Percentiles rank a stretch among this genome's conserved stretches.
Conservation (phyloP, 2,329 filamentous ascomycete genomes). For the Emergomyces orientalis region DNA sequence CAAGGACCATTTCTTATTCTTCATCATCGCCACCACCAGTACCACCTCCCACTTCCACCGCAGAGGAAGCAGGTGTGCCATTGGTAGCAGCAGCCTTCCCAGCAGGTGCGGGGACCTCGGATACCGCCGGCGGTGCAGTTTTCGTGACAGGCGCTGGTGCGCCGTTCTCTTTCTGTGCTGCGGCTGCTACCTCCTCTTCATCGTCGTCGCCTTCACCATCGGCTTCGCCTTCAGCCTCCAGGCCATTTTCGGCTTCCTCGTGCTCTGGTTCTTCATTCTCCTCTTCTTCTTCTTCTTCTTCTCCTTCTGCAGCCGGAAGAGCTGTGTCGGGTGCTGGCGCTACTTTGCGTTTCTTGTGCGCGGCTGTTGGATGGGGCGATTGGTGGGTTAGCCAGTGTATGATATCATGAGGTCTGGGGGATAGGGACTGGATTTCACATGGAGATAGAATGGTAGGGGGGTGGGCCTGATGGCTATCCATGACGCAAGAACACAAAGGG, state of each 20-base stretch:
- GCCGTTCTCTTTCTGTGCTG: constrained; percentile 19
- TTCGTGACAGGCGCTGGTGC: not conserved
- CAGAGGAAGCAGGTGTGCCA: constrained; percentile 16
- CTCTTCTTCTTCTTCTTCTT: constrained; percentile 23
- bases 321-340: constrained; percentile 13
- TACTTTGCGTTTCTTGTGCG: constrained; percentile 22
- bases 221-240: constrained; percentile 17
- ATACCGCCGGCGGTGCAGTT: not conserved
- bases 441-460: too few species aligned
- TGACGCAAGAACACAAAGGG: not conserved
- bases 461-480: not conserved
- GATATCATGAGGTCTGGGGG: not conserved
- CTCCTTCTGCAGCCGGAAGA: constrained; percentile 10
- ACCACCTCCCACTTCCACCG: not conserved
- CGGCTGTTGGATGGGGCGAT: constrained; percentile 12
- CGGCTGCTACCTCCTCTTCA: constrained; percentile 1
- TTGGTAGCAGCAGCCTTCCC: constrained; percentile 22
- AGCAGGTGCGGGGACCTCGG: not conserved
- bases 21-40: not conserved
- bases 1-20: not conserved
- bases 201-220: constrained; percentile 23
- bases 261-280: constrained; percentile 19
- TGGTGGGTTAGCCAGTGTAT: not conserved
- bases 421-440: not conserved
- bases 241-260: not conserved